phyloP scores from a whole-genome alignment of 106 monocot genomes.

The Narthecium ossifragum region DNA sequence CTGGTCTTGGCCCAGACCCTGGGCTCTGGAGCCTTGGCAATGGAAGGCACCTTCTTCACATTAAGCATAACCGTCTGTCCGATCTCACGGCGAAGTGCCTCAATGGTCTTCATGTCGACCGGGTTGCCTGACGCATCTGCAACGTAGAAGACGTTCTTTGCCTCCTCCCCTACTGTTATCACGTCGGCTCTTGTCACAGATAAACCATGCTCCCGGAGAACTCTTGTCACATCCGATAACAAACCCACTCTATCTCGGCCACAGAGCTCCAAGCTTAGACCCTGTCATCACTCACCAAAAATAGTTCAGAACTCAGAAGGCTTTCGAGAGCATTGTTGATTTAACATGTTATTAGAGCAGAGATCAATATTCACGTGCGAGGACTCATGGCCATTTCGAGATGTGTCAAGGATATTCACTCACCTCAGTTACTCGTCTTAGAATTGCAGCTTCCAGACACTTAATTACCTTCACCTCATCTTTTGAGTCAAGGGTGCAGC shows the following conservation, averaged over 20 bases:
- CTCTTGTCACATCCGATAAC: slow-evolving; percentile 85
- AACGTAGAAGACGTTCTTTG: slow-evolving; percentile 79
- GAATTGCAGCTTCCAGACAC: slow-evolving; percentile 88
- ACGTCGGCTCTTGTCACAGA: slow-evolving; percentile 75
- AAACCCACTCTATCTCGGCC: slow-evolving; percentile 79
- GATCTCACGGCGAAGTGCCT: slow-evolving; percentile 58
- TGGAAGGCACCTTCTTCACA: slow-evolving; percentile 50
- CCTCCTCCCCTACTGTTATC: slow-evolving; percentile 60
- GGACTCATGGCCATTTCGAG: no score
- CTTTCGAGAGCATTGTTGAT: no score
- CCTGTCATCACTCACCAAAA: slow-evolving; percentile 49
- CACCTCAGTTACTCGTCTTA: slow-evolving; percentile 90
- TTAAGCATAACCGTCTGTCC: slow-evolving; percentile 85
- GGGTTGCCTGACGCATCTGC: slow-evolving; percentile 73
- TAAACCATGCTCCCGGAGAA: slow-evolving; percentile 79
- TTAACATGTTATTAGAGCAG: no score
- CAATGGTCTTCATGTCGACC: slow-evolving; percentile 58
- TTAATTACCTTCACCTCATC: slow-evolving; percentile 72
- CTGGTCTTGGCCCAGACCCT: slow-evolving; percentile 48
- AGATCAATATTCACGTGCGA: no score
- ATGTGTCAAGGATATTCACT: neutral
- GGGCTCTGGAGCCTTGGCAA: slow-evolving; percentile 22
- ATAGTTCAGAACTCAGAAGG: no score
- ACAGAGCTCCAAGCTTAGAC: slow-evolving; percentile 79
- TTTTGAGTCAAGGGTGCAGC: slow-evolving; percentile 49